These are phyloP conservation scores for Globisporangium paroecandrum DNA, from an alignment of 352 stramenopile species.

Conservation along the genomic window DNA sequence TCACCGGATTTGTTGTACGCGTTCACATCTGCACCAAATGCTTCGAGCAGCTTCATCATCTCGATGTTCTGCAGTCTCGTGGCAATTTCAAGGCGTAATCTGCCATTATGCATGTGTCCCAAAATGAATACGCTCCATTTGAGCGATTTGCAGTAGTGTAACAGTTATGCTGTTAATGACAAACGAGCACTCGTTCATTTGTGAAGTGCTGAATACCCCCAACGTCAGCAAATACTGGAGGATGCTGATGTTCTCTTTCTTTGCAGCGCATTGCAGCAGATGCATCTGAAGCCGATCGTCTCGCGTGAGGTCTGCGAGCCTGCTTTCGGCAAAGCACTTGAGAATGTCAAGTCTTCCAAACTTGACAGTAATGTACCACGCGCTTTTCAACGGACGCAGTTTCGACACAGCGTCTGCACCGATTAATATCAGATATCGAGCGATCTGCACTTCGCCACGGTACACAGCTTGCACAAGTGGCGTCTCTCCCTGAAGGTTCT, in stretches of 20 bases:
- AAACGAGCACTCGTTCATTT: constrained; percentile 1
- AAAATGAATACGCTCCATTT: too few relatives aligned
- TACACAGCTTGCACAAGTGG: background rate
- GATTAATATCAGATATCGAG: background rate
- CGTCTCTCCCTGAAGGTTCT: background rate
- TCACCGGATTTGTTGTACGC: background rate
- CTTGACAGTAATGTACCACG: background rate
- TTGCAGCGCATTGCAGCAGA: background rate
- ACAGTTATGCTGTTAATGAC: too few relatives aligned
- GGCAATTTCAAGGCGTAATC: background rate
- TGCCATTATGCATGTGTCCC: too few relatives aligned
- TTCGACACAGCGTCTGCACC: background rate
- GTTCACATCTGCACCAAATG: background rate
- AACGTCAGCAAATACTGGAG: background rate
- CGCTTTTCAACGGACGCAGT: background rate
- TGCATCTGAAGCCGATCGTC: background rate
- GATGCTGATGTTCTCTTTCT: background rate
- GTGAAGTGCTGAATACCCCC: background rate
- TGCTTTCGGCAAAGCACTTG: constrained; percentile 3
- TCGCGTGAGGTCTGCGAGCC: background rate
- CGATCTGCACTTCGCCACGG: background rate
- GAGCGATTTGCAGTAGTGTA: too few relatives aligned
- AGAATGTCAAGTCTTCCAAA: background rate
- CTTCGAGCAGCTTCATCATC: background rate
- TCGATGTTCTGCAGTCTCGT: background rate